Percentiles rank a stretch among this genome's conserved stretches.
phyloP scores from a whole-genome alignment of 2,329 filamentous ascomycete species.

The Aschersonia sp. region DNA sequence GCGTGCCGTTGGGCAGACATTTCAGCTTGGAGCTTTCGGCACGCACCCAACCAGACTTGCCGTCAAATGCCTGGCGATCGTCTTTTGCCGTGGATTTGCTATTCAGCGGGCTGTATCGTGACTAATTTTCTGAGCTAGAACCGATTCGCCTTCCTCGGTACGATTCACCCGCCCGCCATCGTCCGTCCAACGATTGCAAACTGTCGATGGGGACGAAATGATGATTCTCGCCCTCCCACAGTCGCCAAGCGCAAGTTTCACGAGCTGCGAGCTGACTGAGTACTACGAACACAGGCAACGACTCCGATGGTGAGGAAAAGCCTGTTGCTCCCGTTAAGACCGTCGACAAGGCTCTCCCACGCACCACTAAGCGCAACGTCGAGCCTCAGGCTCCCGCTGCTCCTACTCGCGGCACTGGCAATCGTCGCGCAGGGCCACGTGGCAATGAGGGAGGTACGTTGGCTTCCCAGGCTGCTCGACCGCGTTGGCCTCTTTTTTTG shows the following conservation, averaged over 20 bases:
- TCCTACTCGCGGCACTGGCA: constrained; percentile 33
- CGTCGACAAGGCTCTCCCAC: constrained; percentile 67
- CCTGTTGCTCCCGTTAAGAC: constrained; percentile 75
- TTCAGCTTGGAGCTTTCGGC: no score
- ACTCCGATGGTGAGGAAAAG: constrained; percentile 49
- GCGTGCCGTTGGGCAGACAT: no score
- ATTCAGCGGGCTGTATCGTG: no score
- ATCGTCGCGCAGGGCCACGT: constrained; percentile 43
- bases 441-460: constrained; percentile 79
- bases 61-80: no score
- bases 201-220: background rate
- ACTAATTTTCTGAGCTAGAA: constrained; percentile 45
- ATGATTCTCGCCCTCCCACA: background rate
- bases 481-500: background rate
- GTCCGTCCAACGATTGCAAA: constrained; percentile 8
- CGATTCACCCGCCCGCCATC: constrained; percentile 15
- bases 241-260: background rate
- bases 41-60: no score
- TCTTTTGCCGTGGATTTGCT: no score
- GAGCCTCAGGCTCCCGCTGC: constrained; percentile 57
- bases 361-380: constrained; percentile 73
- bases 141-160: constrained; percentile 98
- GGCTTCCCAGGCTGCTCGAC: background rate
- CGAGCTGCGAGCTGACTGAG: constrained; percentile 5
- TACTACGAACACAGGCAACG: constrained; percentile 33